Conservation (phyloP, 257 asterid species). For the Solanum raphanifolium region DNA sequence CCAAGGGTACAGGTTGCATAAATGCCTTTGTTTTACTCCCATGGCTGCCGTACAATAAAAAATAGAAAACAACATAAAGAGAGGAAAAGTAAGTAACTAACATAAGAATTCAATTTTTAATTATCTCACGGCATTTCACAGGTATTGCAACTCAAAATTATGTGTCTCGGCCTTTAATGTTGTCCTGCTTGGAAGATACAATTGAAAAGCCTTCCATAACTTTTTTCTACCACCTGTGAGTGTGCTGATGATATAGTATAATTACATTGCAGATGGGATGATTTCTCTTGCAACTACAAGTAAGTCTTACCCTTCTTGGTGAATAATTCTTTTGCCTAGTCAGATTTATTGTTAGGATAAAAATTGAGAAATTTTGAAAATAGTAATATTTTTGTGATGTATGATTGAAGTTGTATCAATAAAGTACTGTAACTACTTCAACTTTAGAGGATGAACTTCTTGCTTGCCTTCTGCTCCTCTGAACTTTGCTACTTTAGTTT, state of each 20-base stretch:
- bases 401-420: neutral
- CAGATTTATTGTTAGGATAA: neutral
- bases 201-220: neutral
- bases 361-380: neutral
- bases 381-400: neutral
- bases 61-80: neutral
- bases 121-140: neutral
- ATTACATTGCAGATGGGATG: slow-evolving; percentile 59
- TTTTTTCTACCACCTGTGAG: neutral
- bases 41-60: neutral
- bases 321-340: neutral
- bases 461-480: neutral
- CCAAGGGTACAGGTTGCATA: neutral
- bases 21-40: neutral
- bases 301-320: slow-evolving; percentile 24
- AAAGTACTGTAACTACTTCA: neutral
- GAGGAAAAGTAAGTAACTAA: neutral
- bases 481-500: neutral
- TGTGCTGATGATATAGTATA: slow-evolving; percentile 15
- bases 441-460: neutral
- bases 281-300: slow-evolving; percentile 59
- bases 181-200: neutral
- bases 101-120: neutral
- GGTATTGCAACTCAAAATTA: neutral
- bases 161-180: neutral